Conservation (phyloP, 1,139 yeast genomes). For the Suhomyces maxii region DNA sequence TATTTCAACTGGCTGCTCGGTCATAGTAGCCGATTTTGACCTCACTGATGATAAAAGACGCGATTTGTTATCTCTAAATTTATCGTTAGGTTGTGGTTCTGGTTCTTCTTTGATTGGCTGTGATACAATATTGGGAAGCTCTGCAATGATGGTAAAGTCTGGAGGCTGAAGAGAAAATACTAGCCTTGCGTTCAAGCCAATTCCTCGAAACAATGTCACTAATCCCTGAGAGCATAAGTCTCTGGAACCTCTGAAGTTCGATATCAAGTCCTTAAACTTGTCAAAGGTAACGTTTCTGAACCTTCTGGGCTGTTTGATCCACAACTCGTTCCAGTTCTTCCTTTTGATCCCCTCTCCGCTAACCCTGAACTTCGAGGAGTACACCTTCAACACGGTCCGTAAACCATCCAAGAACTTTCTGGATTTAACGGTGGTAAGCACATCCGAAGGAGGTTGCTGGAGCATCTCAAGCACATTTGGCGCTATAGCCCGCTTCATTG, state of each 20-base stretch:
- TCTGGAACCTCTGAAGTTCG: conserved; percentile 61
- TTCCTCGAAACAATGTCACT: conserved; percentile 68
- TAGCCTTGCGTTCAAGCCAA: conserved; percentile 72
- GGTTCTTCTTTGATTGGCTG: not conserved
- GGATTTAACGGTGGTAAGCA: conserved; percentile 46
- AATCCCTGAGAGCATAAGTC: conserved; percentile 89
- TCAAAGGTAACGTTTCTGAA: conserved; percentile 29
- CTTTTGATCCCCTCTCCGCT: conserved; percentile 45
- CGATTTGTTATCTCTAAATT: conserved; percentile 4
- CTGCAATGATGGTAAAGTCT: conserved; percentile 57
- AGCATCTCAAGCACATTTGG: conserved; percentile 42
- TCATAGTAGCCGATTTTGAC: conserved; percentile 5
- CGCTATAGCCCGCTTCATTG: conserved; percentile 49
- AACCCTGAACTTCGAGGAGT: conserved; percentile 60
- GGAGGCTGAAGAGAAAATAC: conserved; percentile 88
- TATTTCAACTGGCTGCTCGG: not conserved
- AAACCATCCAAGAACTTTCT: conserved; percentile 76
- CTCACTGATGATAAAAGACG: conserved; percentile 12
- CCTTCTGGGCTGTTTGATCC: conserved; percentile 17
- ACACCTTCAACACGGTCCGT: conserved; percentile 59
- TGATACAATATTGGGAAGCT: conserved; percentile 16
- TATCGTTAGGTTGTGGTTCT: conserved; percentile 1
- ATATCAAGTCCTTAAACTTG: conserved; percentile 43
- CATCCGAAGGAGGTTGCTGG: conserved; percentile 35
- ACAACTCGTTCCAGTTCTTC: conserved; percentile 62